Evolutionary conservation across 495 filamentous ascomycete genomes (phyloP).

Genomic region (Cenococcum geophilum): DNA sequence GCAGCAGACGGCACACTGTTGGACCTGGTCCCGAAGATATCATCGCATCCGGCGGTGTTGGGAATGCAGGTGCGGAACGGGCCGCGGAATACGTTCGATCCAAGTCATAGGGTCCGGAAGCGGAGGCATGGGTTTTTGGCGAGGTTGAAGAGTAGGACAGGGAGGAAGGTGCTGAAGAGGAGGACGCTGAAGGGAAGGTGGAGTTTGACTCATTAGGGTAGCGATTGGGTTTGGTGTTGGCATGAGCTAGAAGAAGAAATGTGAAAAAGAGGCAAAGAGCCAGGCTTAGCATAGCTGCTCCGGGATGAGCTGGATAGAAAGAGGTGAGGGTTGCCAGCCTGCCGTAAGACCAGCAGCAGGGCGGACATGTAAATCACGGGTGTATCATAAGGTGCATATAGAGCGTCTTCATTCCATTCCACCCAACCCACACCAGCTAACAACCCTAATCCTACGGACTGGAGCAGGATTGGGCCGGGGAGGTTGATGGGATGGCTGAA

Average conservation of each 20-base stretch:
- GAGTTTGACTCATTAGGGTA: conserved; percentile 52
- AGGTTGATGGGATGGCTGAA: too few relatives aligned
- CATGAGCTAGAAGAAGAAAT: neutral
- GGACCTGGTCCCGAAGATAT: conserved; percentile 48
- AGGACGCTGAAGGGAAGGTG: conserved; percentile 56
- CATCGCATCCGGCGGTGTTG: conserved; percentile 45
- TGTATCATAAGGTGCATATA: too few relatives aligned
- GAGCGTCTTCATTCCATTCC: too few relatives aligned
- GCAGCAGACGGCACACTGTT: conserved; percentile 7
- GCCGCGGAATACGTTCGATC: conserved; percentile 57
- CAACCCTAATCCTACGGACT: too few relatives aligned
- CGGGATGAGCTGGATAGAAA: too few relatives aligned
- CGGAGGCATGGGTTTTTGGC: conserved; percentile 63
- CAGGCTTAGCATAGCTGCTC: too few relatives aligned
- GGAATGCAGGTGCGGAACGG: conserved; percentile 48
- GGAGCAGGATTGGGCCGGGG: too few relatives aligned
- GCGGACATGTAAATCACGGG: too few relatives aligned
- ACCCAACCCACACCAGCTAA: too few relatives aligned
- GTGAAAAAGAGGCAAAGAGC: too few relatives aligned
- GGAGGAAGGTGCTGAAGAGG: conserved; percentile 50
- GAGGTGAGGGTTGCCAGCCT: too few relatives aligned
- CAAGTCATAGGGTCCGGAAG: conserved; percentile 65
- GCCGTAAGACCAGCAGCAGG: too few relatives aligned
- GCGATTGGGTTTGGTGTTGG: neutral
- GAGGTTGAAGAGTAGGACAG: conserved; percentile 50